A percentile compares a stretch with the other conserved stretches of the same genome.
Conservation (phyloP, 441 rosid species). For the Brassica hybrid region DNA sequence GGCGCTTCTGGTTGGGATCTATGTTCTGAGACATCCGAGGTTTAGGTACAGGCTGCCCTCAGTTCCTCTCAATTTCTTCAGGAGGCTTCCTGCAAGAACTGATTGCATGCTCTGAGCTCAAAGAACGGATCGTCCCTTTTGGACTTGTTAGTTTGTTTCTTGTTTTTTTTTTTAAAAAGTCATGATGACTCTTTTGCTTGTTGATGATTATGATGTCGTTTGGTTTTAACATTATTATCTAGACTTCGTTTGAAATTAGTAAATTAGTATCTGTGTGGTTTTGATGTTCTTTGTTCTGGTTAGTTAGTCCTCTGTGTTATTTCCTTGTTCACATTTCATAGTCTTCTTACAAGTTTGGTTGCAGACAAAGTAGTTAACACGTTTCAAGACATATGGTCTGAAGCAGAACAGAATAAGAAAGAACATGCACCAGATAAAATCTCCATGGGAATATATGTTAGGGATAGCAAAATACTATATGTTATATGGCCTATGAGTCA, state of each 20-base stretch:
- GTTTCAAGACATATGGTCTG: too few relatives aligned
- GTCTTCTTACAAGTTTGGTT: neutral
- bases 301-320: neutral
- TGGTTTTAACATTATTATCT: constrained; percentile 7
- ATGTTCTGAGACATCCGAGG: constrained; percentile 93
- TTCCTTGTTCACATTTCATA: neutral
- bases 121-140: neutral
- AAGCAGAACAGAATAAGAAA: too few relatives aligned
- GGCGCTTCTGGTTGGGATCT: constrained; percentile 73
- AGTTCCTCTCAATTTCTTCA: constrained; percentile 94
- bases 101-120: constrained; percentile 81
- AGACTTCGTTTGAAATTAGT: constrained; percentile 27
- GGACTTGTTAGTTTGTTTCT: constrained; percentile 15
- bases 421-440: too few relatives aligned
- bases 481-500: neutral
- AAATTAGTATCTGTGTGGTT: constrained; percentile 21
- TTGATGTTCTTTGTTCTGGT: neutral
- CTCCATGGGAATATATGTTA: too few relatives aligned
- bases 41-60: constrained; percentile 91
- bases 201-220: constrained; percentile 22
- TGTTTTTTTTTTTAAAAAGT: neutral
- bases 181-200: constrained; percentile 25
- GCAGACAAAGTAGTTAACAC: too few relatives aligned
- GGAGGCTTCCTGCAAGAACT: constrained; percentile 93
- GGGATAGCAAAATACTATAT: neutral